Conservation (phyloP, 495 filamentous ascomycete species). For the Acidiella bohemica region DNA sequence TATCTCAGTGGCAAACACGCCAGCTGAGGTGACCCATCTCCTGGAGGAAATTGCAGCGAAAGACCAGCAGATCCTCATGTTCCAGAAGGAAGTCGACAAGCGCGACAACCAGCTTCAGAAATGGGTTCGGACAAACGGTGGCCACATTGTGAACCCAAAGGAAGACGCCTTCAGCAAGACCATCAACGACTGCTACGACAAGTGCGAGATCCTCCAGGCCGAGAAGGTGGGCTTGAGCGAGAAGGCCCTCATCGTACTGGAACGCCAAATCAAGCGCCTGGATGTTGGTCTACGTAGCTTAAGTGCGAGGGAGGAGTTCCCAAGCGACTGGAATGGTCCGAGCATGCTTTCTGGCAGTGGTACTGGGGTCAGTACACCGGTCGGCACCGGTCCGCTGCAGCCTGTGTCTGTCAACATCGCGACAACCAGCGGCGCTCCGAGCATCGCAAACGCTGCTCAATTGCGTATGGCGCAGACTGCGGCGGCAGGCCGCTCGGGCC, state of each 20-base stretch:
- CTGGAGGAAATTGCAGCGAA: constrained; percentile 92
- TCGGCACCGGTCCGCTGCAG: constrained; percentile 8
- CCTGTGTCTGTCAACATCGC: constrained; percentile 12
- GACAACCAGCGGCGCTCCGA: constrained; percentile 19
- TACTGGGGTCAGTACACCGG: constrained; percentile 35
- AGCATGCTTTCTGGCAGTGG: constrained; percentile 10
- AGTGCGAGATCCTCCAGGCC: constrained; percentile 59
- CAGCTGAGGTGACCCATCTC: constrained; percentile 79
- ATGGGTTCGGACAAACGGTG: constrained; percentile 75
- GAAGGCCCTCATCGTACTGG: constrained; percentile 63
- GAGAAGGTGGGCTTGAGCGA: constrained; percentile 74
- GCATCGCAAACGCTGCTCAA: constrained; percentile 26
- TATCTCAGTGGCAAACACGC: constrained; percentile 66
- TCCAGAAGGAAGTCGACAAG: constrained; percentile 55
- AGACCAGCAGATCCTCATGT: constrained; percentile 65
- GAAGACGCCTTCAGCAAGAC: constrained; percentile 60
- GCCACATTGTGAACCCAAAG: constrained; percentile 68
- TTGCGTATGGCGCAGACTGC: constrained; percentile 25
- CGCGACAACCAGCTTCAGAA: constrained; percentile 77
- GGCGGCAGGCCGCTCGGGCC: constrained; percentile 10
- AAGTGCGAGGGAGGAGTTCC: constrained; percentile 11
- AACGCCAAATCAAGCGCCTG: constrained; percentile 77
- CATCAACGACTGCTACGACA: constrained; percentile 58
- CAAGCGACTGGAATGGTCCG: constrained; percentile 18
- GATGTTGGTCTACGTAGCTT: constrained; percentile 66